Conservation (phyloP, 805 yeast species). For the Teunomyces gatunensis region DNA sequence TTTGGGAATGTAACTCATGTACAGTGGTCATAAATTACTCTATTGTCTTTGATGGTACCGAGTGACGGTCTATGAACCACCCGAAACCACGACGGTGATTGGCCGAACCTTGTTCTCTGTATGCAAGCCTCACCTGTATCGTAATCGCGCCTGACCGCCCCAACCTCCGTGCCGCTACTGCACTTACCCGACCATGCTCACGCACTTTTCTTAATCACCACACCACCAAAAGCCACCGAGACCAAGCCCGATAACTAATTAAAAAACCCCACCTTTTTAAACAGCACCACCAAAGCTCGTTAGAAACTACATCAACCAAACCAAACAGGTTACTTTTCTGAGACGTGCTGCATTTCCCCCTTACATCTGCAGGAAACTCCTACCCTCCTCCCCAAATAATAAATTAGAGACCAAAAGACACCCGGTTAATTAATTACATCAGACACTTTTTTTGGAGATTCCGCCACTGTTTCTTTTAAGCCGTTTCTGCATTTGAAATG, state of each 20-base stretch:
- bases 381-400: too few relatives aligned
- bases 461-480: neutral
- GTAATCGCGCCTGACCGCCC: constrained; percentile 2
- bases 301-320: too few relatives aligned
- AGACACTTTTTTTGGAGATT: neutral
- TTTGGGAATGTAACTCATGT: neutral
- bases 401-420: neutral
- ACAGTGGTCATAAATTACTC: neutral
- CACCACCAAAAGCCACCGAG: constrained; percentile 3
- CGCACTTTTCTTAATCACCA: neutral
- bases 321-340: too few relatives aligned
- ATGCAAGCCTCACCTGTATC: neutral
- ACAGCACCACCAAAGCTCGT: too few relatives aligned
- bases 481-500: neutral
- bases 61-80: neutral
- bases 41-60: neutral
- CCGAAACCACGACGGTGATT: neutral
- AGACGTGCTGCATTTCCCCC: too few relatives aligned
- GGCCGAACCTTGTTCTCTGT: neutral
- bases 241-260: too few relatives aligned
- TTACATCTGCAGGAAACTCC: too few relatives aligned
- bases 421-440: neutral
- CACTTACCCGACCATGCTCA: constrained; percentile 3
- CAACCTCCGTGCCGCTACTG: constrained; percentile 1
- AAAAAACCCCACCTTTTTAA: too few relatives aligned